Evolutionary conservation across 2,329 filamentous ascomycete species (phyloP), one percentile per base, ranked within the genome.

Genomic region (Trichoderma sp.): DNA sequence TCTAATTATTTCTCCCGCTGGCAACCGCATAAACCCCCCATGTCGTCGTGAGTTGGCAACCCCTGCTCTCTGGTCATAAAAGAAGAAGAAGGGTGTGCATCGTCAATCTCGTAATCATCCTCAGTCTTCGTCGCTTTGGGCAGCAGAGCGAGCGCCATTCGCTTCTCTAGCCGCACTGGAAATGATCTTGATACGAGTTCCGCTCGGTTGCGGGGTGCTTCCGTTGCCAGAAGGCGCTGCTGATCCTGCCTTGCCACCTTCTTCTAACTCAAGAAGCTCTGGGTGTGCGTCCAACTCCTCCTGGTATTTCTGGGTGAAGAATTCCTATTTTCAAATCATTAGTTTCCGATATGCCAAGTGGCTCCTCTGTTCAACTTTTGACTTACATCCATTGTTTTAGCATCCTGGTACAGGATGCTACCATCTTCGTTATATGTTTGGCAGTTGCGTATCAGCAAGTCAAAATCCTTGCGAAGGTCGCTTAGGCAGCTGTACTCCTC

Each of bases 391-490:
- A 99, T 98, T 69, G 92, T 86, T 81, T 95, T 95, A 64, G 95
- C 95, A 85, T 99, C 96, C 78, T 93, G 88, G 83, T 95, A 98
- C 68, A 99, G 88, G 77, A 97, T 85, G 81, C 95, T 98, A 71
- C 92, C 93, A 79, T 98, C 96, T 82, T 99, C 97, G 78, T 99
- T 99, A 85, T 97, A 99, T 3, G 93, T 96, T 80, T 94, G 90
- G 75, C 95, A 97, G 81, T 99, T 99, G 79, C 88, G 90, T 80
- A 95, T 96, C 82, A 99, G 88, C 74, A 95, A 84, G 65, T 90
- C 89, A 74, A 99, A 91, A 78, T 99, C 97, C 75, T 88, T 90
- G 70, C 90, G 88, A 86, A 99, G 90, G 76, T 95, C 93, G 78
- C 88, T 90, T 73, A 98, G 83, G 77, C 88, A 92, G 76, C 89